Evolutionary conservation across 1,284 basidiomycete species (phyloP).

Genomic region (Clitocybe nebularis): DNA sequence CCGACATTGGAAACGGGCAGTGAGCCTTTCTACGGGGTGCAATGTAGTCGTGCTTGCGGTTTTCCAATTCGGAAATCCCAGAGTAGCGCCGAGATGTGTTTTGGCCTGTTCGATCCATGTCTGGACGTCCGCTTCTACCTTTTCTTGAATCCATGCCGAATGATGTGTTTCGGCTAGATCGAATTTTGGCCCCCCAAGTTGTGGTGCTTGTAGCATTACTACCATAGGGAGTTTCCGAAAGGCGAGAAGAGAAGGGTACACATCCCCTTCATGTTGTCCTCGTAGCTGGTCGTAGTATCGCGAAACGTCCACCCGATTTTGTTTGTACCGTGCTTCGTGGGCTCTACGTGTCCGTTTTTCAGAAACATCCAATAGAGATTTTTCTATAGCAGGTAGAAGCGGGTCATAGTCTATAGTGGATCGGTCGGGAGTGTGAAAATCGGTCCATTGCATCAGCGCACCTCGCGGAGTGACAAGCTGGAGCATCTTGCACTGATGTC

Average conservation of each 20-base stretch:
- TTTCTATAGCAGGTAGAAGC: conserved; percentile 14
- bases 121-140: conserved; percentile 42
- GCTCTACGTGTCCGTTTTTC: conserved; percentile 13
- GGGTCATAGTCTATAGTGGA: conserved; percentile 16
- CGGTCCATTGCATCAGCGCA: conserved; percentile 16
- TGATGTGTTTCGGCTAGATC: conserved; percentile 25
- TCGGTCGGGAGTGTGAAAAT: not conserved
- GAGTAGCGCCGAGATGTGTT: conserved; percentile 35
- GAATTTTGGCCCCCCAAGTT: conserved; percentile 12
- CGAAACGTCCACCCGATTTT: conserved; percentile 23
- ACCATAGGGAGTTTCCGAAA: conserved; percentile 29
- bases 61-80: conserved; percentile 51
- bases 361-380: conserved; percentile 12
- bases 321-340: conserved; percentile 14
- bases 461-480: conserved; percentile 31
- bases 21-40: conserved; percentile 54
- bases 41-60: conserved; percentile 39
- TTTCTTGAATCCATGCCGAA: conserved; percentile 28
- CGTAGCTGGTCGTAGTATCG: conserved; percentile 25
- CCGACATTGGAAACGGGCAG: conserved; percentile 55
- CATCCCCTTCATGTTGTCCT: conserved; percentile 16
- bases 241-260: conserved; percentile 26
- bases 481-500: conserved; percentile 28
- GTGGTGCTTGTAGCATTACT: conserved; percentile 22
- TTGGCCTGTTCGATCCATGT: conserved; percentile 45